Evolutionary conservation across 2,329 filamentous ascomycete genomes (phyloP).

Genomic region (Curvularia sp.): DNA sequence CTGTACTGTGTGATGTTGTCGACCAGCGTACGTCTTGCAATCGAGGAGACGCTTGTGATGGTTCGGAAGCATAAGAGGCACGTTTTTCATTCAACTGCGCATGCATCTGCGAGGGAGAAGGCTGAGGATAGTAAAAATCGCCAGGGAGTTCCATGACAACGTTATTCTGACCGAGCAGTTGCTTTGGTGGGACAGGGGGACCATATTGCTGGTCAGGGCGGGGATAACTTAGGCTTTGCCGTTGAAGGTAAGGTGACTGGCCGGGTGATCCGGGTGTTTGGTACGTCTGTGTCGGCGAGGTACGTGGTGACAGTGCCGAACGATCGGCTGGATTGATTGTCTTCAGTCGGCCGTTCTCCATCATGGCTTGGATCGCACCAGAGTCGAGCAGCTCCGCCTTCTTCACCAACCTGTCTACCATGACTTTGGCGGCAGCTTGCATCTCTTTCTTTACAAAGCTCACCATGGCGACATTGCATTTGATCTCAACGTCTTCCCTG

Average conservation of each 20-base stretch:
- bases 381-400: conserved; percentile 74
- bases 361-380: conserved; percentile 71
- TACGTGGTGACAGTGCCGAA: conserved; percentile 27
- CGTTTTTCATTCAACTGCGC: conserved; percentile 37
- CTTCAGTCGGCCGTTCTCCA: conserved; percentile 68
- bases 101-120: conserved; percentile 37
- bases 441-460: conserved; percentile 71
- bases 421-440: conserved; percentile 70
- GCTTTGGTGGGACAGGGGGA: conserved; percentile 26
- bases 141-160: conserved; percentile 54
- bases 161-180: conserved; percentile 38
- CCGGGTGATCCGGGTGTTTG: conserved; percentile 38
- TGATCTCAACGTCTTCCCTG: conserved; percentile 74
- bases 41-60: conserved; percentile 35
- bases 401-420: conserved; percentile 72
- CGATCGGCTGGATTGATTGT: conserved; percentile 61
- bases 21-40: conserved; percentile 44
- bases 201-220: conserved; percentile 19
- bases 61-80: conserved; percentile 31
- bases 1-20: conserved; percentile 34
- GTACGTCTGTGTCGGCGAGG: conserved; percentile 37
- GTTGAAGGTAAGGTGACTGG: conserved; percentile 29
- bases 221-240: conserved; percentile 11
- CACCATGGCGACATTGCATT: conserved; percentile 70
- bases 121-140: conserved; percentile 49